Conservation (phyloP, 768 basidiomycete species). For the Lanmaoa pseudosensibilis region DNA sequence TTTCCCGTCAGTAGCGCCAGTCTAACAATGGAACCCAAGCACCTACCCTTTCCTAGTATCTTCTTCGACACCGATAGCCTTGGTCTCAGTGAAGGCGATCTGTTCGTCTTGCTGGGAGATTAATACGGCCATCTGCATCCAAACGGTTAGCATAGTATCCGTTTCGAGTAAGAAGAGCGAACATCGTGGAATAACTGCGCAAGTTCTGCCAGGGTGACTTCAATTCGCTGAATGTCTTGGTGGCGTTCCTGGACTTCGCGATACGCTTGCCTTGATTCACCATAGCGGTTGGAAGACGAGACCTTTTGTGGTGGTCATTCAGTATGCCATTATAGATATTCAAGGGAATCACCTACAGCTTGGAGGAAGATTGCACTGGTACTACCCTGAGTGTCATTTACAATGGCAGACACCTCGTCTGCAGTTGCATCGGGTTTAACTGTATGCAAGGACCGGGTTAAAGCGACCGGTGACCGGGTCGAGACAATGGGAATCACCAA, state of each 20-base stretch:
- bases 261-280: slow-evolving; percentile 77
- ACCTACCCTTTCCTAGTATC: slow-evolving; percentile 74
- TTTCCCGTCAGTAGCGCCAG: background rate
- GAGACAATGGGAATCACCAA: slow-evolving; percentile 45
- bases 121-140: slow-evolving; percentile 67
- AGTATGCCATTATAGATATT: background rate
- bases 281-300: slow-evolving; percentile 76
- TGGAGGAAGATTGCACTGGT: slow-evolving; percentile 73
- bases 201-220: slow-evolving; percentile 84
- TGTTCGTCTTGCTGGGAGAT: slow-evolving; percentile 80
- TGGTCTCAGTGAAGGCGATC: slow-evolving; percentile 61
- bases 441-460: slow-evolving; percentile 25
- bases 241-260: slow-evolving; percentile 89
- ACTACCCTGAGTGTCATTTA: slow-evolving; percentile 60
- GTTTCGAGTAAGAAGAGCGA: slow-evolving; percentile 15
- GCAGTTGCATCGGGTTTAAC: slow-evolving; percentile 87
- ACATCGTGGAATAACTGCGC: slow-evolving; percentile 88
- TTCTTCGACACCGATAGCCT: slow-evolving; percentile 59
- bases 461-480: background rate
- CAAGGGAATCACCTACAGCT: slow-evolving; percentile 44
- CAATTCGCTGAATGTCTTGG: slow-evolving; percentile 80
- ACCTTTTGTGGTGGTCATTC: slow-evolving; percentile 44
- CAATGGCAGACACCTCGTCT: slow-evolving; percentile 71
- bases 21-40: background rate
- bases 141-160: background rate